Base-by-base conservation (phyloP, 208 protist species). In the Crithidia sp. region DNA sequence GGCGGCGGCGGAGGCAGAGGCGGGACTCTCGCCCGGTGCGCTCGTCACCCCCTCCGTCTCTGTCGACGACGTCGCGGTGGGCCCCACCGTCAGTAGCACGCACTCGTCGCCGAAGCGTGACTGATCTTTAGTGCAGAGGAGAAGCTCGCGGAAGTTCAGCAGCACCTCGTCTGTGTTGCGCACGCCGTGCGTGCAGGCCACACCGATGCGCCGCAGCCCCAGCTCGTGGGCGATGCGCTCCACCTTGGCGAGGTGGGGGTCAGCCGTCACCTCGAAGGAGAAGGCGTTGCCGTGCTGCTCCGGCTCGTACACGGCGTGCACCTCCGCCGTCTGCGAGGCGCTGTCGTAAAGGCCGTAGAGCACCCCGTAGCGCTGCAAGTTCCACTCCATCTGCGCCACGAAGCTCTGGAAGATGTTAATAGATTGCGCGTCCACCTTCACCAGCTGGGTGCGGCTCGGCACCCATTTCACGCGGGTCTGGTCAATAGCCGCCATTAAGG, bases 351-450 rank as follows among this genome's bases (percentile, higher is more conserved):
- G 79, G 45, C 93, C 93, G 78, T 97, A 97, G 41, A 97, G 74
- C 47, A 96, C 85, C 41, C 89, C 93, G 75, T 94, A 95, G 12
- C 90, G 87, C 79, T 95, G 88, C 74, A 95, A 19, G 36, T 82
- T 76, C 89, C 91, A 95, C 56, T 91, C 81, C 58, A 90, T 75
- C 68, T 87, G 82, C 2, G 77, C 77, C 45, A 88, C 84, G 68
- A 92, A 97, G 54, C 79, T 95, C 69, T 97, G 89, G 68, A 97
- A 96, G 5, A 97, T 84, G 70, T 93, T 94, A 44, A 95, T 67
- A 14, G 91, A 83, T 41, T 77, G 67, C 12, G 83, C 86, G 70
- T 97, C 93, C 12, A 80, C 86, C 37, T 80, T 84, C 41, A 97
- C 91, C 7, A 94, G 82, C 52, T 83, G 63, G 2, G 90, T 95